A percentile compares a stretch with the other conserved stretches of the same genome.
Evolutionary conservation across 495 filamentous ascomycete genomes (phyloP).

Genomic region (Daldinia loculata): DNA sequence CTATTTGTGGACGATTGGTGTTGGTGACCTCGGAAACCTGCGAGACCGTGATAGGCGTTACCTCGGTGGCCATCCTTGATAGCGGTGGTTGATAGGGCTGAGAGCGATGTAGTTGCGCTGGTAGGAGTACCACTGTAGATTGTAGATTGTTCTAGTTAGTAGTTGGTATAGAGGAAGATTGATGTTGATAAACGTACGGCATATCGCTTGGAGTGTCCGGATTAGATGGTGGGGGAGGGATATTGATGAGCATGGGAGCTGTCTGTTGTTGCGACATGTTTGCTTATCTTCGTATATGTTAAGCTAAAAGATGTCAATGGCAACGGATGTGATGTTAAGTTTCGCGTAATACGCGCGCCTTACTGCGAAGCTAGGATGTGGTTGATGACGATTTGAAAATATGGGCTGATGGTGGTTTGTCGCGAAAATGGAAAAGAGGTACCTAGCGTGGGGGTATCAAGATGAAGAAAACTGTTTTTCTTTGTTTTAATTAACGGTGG

Average conservation of each 20-base stretch:
- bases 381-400: slow-evolving; percentile 4
- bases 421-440: background rate
- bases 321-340: slow-evolving; percentile 4
- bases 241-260: slow-evolving; percentile 78
- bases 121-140: slow-evolving; percentile 83
- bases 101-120: slow-evolving; percentile 84
- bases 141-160: slow-evolving; percentile 48
- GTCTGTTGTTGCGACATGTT: slow-evolving; percentile 52
- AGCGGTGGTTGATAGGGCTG: slow-evolving; percentile 85
- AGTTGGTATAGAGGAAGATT: background rate
- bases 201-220: slow-evolving; percentile 90
- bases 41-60: slow-evolving; percentile 60
- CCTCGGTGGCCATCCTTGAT: slow-evolving; percentile 94
- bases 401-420: slow-evolving; percentile 24
- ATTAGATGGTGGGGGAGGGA: slow-evolving; percentile 83
- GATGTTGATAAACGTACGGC: slow-evolving; percentile 72
- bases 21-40: slow-evolving; percentile 61
- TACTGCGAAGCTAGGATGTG: background rate
- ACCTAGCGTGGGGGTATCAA: slow-evolving; percentile 2
- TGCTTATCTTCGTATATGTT: slow-evolving; percentile 4
- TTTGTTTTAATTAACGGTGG: slow-evolving; percentile 1
- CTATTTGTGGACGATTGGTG: slow-evolving; percentile 72
- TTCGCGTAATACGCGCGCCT: slow-evolving; percentile 18
- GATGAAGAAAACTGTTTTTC: background rate
- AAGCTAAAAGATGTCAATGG: background rate